phyloP scores from a whole-genome alignment of 2,329 filamentous ascomycete genomes.

The Fusarium illudens region DNA sequence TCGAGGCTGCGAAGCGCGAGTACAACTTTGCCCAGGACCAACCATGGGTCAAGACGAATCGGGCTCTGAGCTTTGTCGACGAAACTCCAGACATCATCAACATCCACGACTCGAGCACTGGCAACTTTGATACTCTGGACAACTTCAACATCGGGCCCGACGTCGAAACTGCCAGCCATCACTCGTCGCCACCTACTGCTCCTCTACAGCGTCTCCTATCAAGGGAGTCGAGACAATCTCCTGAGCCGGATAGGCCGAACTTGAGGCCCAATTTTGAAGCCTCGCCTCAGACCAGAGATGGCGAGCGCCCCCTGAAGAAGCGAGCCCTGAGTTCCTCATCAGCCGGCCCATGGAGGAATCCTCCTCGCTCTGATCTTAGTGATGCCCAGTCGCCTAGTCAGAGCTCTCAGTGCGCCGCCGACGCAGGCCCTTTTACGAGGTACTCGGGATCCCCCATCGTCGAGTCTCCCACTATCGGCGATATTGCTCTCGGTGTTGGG shows the following conservation, averaged over 20 bases:
- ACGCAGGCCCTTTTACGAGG: constrained; percentile 8
- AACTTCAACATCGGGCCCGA: constrained; percentile 2
- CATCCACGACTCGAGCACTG: constrained; percentile 36
- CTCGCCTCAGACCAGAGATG: background rate
- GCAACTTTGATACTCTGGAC: constrained; percentile 23
- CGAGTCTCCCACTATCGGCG: constrained; percentile 12
- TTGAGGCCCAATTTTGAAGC: background rate
- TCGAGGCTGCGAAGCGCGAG: constrained; percentile 26
- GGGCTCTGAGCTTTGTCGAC: constrained; percentile 42
- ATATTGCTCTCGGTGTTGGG: constrained; percentile 9
- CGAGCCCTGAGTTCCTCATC: constrained; percentile 35
- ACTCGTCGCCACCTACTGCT: constrained; percentile 14
- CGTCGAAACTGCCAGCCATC: constrained; percentile 10
- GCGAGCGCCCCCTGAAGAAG: constrained; percentile 31
- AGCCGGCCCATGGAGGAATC: constrained; percentile 16
- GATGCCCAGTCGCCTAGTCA: constrained; percentile 26
- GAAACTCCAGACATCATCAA: constrained; percentile 43
- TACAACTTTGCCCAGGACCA: constrained; percentile 41
- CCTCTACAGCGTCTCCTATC: constrained; percentile 5
- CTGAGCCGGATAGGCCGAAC: constrained; percentile 5
- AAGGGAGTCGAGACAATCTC: background rate
- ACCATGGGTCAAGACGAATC: constrained; percentile 42
- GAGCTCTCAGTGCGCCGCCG: constrained; percentile 6
- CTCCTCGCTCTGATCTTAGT: constrained; percentile 18
- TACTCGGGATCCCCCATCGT: constrained; percentile 7